Conservation (phyloP, 495 filamentous ascomycete species). For the Aspergillus ostianus region DNA sequence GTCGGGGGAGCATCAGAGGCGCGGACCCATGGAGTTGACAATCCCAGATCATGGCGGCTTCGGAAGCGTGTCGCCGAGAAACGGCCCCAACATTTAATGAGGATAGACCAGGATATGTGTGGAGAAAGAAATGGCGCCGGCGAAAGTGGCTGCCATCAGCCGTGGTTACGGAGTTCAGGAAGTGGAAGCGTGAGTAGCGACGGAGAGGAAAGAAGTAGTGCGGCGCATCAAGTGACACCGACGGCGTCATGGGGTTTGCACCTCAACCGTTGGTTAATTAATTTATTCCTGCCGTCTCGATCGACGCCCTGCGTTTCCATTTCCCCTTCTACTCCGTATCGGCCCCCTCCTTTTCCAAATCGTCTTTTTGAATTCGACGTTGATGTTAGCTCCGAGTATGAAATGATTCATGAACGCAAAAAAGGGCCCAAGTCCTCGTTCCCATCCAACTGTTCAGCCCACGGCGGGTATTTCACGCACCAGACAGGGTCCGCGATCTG, state of each 20-base stretch:
- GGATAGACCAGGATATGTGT: constrained; percentile 14
- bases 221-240: constrained; percentile 3
- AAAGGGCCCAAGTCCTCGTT: neutral
- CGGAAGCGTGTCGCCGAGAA: constrained; percentile 21
- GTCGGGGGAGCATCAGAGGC: constrained; percentile 4
- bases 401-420: neutral
- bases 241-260: neutral
- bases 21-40: constrained; percentile 9
- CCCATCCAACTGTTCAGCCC: neutral
- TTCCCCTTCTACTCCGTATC: no score
- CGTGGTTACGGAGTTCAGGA: neutral
- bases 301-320: no score
- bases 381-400: no score
- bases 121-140: constrained; percentile 14
- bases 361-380: no score
- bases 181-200: no score
- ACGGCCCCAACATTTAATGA: constrained; percentile 22
- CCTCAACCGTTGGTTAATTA: neutral
- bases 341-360: neutral
- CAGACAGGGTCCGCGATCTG: neutral
- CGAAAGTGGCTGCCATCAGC: constrained; percentile 13
- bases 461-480: neutral
- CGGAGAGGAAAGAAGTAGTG: no score
- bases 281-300: neutral
- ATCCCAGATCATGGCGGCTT: constrained; percentile 10